Evolutionary conservation across 768 basidiomycete genomes (phyloP), one percentile per base, ranked within the genome.

Genomic region (Tulasnella calospora): DNA sequence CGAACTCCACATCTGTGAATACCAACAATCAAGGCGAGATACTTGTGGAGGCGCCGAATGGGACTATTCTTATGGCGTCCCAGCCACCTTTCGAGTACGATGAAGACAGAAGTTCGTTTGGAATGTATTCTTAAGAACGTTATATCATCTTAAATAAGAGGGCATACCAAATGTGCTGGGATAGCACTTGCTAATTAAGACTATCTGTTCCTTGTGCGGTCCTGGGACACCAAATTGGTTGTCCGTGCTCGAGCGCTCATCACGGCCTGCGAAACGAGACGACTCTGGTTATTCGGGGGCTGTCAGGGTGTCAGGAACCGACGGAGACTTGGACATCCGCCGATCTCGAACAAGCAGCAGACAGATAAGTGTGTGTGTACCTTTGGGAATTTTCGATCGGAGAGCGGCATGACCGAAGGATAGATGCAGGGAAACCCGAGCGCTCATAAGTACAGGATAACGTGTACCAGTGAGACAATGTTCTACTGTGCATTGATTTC

Each of bases 91-190:
- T 33, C 44, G 75, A 76, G 69, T 78, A 78, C 46, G 67, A 78
- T 33, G 77, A 78, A 44, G 70, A 72, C 55, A 69, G 77, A 44
- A 41, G 41, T 36, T 78, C 77, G 27, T 78, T 78, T 44, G 77
- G 77, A 27, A 78, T 78, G 77, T 78, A 78, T 72, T 78, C 69
- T 27, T 78, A 57, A 36, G 2, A n/a, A 33, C 15, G 3, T 51
- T 51, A 51, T 51, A 10, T 44, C 41, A 44, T 44, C 41, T 10
- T 10, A 44, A 44, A 44, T 44, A 44, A 44, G 41, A 44, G 13
- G 8, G 13, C 41, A 2, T 44, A 15, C 12, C 41, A 15, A 44
- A 44, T 4, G 38, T 9, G 38, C 9, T 38, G 13, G 41, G 2
- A 10, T 44, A 44, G 41, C 41, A 44, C 13, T 44, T 44, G 41